Base-by-base conservation (phyloP, 768 basidiomycete genomes). In the Pleurotus citrinopileatus region DNA sequence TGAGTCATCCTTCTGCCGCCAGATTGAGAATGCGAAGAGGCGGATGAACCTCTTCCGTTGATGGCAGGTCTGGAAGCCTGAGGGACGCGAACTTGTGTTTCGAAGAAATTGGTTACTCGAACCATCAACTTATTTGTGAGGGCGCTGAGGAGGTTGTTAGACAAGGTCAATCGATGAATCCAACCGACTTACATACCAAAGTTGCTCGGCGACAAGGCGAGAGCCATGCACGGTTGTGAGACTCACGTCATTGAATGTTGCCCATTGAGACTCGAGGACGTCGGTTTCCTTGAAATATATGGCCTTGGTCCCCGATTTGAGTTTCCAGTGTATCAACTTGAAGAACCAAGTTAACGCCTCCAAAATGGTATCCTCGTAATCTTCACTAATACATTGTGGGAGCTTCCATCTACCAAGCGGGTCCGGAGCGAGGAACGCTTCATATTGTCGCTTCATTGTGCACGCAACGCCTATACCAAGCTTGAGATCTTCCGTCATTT, bases 221-320 rank as follows among this genome's bases (percentile, higher is more conserved):
- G 96, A 94, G 20, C 95, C 97, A 3, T 91, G 91, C 17, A 83
- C 76, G 7, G 94, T 87, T 32, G 87, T 90, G 67, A 94, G 76
- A 55, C 93, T 94, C 48, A 96, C 93, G 66, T 91, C 91, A 59
- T 90, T 91, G 70, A 98, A 86, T 19, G 96, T 95, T 17, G 90
- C 87, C 91, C 94, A 96, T 62, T 98, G 94, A 4, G 89, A 86
- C 65, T 99, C 96, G 32, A 99, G 78, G n/a, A 98, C 85, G 66
- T 98, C 96, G 0, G 95, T 97, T 74, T 99, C 97, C 65, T 95
- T 94, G 77, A 98, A 95, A 69, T 96, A 91, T 44, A 95, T 92
- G 17, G 89, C 90, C 67, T 92, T 94, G 55, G 86, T 81, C 17
- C 89, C 92, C 59, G 91, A 89, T 75, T 96, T 96, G 48, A 99